Conservation (phyloP, 371 early-diverging fungal genomes). For the Mortierella sp. region DNA sequence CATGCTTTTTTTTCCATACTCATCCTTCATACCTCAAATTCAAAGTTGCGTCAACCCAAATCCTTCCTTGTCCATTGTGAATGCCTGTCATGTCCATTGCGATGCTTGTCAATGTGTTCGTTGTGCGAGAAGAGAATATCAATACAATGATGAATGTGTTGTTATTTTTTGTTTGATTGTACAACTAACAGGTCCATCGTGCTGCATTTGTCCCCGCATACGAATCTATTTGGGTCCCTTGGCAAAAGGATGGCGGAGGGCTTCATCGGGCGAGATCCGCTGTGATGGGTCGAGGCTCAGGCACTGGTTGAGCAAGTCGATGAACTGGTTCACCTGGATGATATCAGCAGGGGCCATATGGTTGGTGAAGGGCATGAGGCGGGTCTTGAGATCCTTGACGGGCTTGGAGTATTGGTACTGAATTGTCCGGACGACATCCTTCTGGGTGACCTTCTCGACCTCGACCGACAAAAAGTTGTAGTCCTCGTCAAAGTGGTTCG, state of each 20-base stretch:
- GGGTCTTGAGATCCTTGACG: conserved; percentile 75
- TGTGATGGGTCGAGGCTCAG: conserved; percentile 91
- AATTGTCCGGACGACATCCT: conserved; percentile 78
- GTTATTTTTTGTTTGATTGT: not conserved
- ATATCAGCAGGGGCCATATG: conserved; percentile 61
- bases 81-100: no score
- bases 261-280: conserved; percentile 93
- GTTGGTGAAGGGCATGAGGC: conserved; percentile 69
- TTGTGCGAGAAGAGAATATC: no score
- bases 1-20: not conserved
- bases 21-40: not conserved
- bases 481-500: conserved; percentile 90
- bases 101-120: not conserved
- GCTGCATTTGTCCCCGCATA: not conserved
- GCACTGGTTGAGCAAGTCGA: conserved; percentile 89
- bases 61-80: no score
- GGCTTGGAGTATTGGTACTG: conserved; percentile 79
- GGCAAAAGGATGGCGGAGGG: conserved; percentile 93
- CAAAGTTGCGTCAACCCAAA: not conserved
- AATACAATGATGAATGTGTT: no score
- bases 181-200: no score
- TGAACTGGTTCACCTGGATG: conserved; percentile 65
- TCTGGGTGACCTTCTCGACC: conserved; percentile 77
- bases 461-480: conserved; percentile 76
- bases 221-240: conserved; percentile 52